These are phyloP conservation scores for Pyrrhoderma noxium DNA, from an alignment of 1,284 basidiomycete genomes.

Conservation along the genomic window DNA sequence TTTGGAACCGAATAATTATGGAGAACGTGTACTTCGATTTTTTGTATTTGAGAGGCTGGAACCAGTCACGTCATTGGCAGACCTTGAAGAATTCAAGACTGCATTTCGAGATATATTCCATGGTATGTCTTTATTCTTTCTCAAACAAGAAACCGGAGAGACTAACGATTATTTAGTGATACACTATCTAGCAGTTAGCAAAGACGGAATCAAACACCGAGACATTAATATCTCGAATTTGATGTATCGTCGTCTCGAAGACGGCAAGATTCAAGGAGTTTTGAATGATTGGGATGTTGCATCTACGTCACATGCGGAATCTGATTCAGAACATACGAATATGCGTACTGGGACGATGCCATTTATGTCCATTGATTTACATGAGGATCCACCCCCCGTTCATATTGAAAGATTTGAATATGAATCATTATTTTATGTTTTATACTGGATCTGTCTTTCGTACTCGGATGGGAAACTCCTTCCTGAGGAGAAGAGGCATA, in stretches of 20 bases:
- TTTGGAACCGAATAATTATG: no score
- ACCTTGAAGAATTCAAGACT: no score
- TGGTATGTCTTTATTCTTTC: no score
- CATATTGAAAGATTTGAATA: constrained; percentile 7
- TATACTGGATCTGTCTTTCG: constrained; percentile 1
- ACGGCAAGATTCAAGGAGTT: constrained; percentile 1
- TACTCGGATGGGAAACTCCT: neutral
- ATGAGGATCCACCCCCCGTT: neutral
- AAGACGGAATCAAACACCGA: constrained; percentile 2
- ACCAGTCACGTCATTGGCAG: no score
- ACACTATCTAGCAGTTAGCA: constrained; percentile 1
- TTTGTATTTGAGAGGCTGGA: no score
- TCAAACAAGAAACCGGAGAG: no score
- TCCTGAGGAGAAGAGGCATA: no score
- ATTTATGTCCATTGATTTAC: constrained; percentile 9
- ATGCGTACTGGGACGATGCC: constrained; percentile 6
- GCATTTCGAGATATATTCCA: no score
- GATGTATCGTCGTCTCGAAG: neutral
- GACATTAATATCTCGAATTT: constrained; percentile 10
- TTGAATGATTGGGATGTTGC: constrained; percentile 13
- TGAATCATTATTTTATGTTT: constrained; percentile 9
- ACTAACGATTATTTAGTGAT: no score
- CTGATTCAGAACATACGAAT: neutral
- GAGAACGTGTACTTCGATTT: no score
- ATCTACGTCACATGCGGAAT: neutral